Evolutionary conservation across 768 basidiomycete species (phyloP), one percentile per base, ranked within the genome.

Genomic region (Amanita brunnescens): DNA sequence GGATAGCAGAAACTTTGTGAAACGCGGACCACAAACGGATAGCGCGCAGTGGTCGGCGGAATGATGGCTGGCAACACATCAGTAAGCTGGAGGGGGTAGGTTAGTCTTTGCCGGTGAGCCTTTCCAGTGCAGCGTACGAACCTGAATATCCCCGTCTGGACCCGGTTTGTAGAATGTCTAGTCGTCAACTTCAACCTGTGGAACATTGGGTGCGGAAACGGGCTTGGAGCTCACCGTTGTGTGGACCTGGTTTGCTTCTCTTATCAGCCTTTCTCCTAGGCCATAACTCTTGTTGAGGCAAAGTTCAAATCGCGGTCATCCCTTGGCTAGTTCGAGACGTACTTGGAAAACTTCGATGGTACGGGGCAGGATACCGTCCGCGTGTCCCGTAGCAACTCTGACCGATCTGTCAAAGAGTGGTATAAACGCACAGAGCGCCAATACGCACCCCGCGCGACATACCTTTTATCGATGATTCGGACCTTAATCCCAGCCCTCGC

Each of bases 151-250:
- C 13, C 83, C 83, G 29, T 73, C 58, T 1, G 70, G 64, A 18
- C 72, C 68, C 2, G 87, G 86, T 57, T 87, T 84, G 59, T 88
- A 89, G 62, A 88, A 88, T 6, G 85, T 80, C 87, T 89, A 43
- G n/a, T 10, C 21, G n/a, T 4, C 13, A 26, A n/a, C n/a, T n/a
- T n/a, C n/a, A n/a, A n/a, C n/a, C 30, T 42, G 40, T 3, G 21
- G 30, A 45, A 30, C 12, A 40, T 29, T 37, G 20, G 14, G 6
- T 21, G 68, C 21, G 16, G 18, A 20, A 41, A 20, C 40, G 18
- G 9, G 12, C 21, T 41, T 16, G n/a, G 40, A 20, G 21, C 79
- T 53, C 61, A 87, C 87, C 48, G 78, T 79, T 65, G 78, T 75
- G 54, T 85, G 78, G 73, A 89, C 72, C 44, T 85, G 82, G 52